Base-by-base conservation (phyloP, 495 filamentous ascomycete species). In the Penicillium herquei region DNA sequence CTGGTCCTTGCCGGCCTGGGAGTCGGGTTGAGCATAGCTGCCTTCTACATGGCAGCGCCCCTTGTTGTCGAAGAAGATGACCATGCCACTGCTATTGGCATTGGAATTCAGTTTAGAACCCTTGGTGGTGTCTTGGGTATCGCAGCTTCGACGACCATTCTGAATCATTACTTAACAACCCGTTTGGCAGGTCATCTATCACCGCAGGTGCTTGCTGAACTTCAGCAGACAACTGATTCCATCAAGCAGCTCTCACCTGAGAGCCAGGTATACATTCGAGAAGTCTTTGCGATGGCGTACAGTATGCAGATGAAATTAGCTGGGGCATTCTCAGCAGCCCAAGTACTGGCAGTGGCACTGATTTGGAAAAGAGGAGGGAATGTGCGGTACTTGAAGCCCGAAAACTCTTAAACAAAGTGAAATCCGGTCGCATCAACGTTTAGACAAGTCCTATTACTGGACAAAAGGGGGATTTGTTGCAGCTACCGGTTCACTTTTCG, bases 1-100 rank as follows among this genome's bases (percentile, higher is more conserved):
- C 71, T 80, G 37, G 73, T 77, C n/a, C 59, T 84, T 8, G 74
- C 82, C 14, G 81, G 82, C 1, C 53, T 84, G 2, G 81, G 82
- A 1, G 70, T 78, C 11, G 81, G 82, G 1, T 65, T 83, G 6
- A 70, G 69, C 18, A 70, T 83, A 18, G 71, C 74, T 1, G 70
- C 76, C 1, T 70, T 76, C 41, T 78, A 80, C 30, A 83, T 85
- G 52, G 76, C 78, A 30, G 72, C 77, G 0, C 73, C 77, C 12
- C 62, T 80, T 11, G 75, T 79, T 39, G 70, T 79, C 9, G 65
- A 73, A 0, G 62, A 61, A 8, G 52, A 62, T 17, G 68, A 69
- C 43, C 64, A 65, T 30, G 56, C 59, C 10, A 60, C 65, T 14
- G 60, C 62, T 4, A 52, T 70, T 34, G 67, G 65, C 6, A 61